These are phyloP conservation scores for Phyllosticta citribraziliensis DNA, from an alignment of 2,329 filamentous ascomycete genomes.

Conservation along the genomic window DNA sequence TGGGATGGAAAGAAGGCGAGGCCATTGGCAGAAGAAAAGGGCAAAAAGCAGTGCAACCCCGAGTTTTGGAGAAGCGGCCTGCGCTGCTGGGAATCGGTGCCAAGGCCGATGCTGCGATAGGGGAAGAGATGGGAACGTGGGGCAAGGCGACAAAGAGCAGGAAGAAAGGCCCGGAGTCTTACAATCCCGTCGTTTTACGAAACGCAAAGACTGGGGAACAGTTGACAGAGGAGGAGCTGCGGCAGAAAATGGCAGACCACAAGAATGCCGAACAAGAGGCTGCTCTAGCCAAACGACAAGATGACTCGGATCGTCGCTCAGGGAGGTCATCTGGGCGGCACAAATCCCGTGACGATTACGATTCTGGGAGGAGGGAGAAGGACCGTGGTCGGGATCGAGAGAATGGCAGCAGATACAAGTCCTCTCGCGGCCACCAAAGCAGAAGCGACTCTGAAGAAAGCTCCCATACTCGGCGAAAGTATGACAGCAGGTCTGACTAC, in stretches of 20 bases:
- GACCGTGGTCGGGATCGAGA: constrained; percentile 11
- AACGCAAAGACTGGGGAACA: constrained; percentile 54
- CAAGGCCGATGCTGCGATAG: constrained; percentile 57
- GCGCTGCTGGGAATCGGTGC: constrained; percentile 83
- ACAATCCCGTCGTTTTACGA: constrained; percentile 51
- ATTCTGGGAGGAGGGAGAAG: constrained; percentile 3
- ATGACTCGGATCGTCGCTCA: constrained; percentile 19
- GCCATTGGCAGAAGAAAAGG: constrained; percentile 42
- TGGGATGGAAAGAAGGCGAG: constrained; percentile 80
- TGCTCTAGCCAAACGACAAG: constrained; percentile 18
- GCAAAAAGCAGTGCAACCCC: constrained; percentile 33
- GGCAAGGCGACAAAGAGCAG: constrained; percentile 52
- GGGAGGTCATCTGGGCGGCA: constrained; percentile 10
- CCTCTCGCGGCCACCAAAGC: constrained; percentile 13
- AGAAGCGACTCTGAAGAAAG: constrained; percentile 7
- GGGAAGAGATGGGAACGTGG: constrained; percentile 70
- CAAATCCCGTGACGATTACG: constrained; percentile 7
- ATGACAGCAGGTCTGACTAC: constrained; percentile 6
- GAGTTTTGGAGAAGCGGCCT: constrained; percentile 59
- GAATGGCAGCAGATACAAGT: constrained; percentile 12
- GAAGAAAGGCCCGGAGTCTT: constrained; percentile 38
- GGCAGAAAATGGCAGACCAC: constrained; percentile 40
- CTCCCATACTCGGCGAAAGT: background rate
- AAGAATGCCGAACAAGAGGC: constrained; percentile 33
- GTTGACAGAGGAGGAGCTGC: constrained; percentile 53